phyloP scores from a whole-genome alignment of 352 stramenopile genomes.

The Pythium biforme region DNA sequence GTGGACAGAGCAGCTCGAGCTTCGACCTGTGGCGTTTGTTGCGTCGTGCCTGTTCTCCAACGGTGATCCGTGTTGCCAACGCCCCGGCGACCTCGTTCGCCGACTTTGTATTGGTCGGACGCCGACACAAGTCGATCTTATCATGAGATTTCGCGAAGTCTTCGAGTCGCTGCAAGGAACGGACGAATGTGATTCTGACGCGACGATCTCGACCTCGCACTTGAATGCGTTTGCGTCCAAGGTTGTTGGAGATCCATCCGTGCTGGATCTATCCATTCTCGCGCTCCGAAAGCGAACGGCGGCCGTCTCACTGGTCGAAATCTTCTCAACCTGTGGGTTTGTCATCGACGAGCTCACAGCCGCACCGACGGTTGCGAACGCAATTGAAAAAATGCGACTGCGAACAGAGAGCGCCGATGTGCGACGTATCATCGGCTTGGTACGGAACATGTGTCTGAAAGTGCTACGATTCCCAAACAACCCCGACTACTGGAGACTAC shows the following conservation, averaged over 20 bases:
- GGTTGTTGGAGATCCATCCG: constrained; percentile 37
- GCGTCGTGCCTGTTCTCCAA: constrained; percentile 70
- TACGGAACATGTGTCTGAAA: constrained; percentile 62
- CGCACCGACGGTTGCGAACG: constrained; percentile 51
- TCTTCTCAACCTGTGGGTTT: constrained; percentile 59
- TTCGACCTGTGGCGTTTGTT: constrained; percentile 56
- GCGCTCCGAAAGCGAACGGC: constrained; percentile 45
- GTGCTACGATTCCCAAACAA: constrained; percentile 72
- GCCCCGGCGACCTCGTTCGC: constrained; percentile 57
- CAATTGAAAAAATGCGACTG: constrained; percentile 53
- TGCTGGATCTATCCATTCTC: constrained; percentile 41
- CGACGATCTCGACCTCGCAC: constrained; percentile 40
- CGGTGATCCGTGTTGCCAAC: constrained; percentile 43
- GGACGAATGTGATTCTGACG: background rate
- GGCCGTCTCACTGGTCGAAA: constrained; percentile 52
- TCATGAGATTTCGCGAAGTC: constrained; percentile 58
- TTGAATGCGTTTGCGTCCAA: constrained; percentile 45
- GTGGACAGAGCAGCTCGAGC: constrained; percentile 39
- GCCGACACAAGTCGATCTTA: constrained; percentile 49
- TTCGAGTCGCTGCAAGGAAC: constrained; percentile 40
- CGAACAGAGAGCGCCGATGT: constrained; percentile 49
- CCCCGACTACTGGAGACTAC: constrained; percentile 67
- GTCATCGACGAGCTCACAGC: constrained; percentile 66
- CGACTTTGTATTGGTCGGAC: constrained; percentile 60
- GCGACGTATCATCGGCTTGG: constrained; percentile 46